Base-by-base conservation (phyloP, 495 filamentous ascomycete species). In the Lasiosphaeris hirsuta region DNA sequence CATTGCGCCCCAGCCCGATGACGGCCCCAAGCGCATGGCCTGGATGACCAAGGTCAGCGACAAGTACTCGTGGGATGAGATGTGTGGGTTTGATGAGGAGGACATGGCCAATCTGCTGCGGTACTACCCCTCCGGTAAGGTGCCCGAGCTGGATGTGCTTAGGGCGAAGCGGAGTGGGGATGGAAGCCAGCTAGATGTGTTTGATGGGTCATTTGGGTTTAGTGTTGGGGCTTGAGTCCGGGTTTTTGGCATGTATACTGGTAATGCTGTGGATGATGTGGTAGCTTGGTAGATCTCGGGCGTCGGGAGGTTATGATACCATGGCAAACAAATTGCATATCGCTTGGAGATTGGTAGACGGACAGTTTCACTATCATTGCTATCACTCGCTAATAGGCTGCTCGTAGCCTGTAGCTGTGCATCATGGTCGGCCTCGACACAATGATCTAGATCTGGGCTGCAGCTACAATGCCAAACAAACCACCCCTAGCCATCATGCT, bases 11-110 rank as follows among this genome's bases (percentile, higher is more conserved):
- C 69, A 71, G 5, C 62, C 71, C 0, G 81, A 87, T 23, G 87
- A 97, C 49, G 91, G 93, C 0, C 85, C 88, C 7, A 93, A 90
- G 76, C 76, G 94, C 56, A 98, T 98, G 94, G 81, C 86, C 62
- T 98, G 94, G 88, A 97, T 97, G 87, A 90, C 87, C 1, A 85
- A 80, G 46, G 87, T 97, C 13, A 97, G 94, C 72, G 91, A 97
- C 65, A 77, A 81, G 35, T 98, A 94, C 80, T 86, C 75, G 46
- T 78, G 94, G 63, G 88, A 95, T 52, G 90, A 97, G 45, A 81
- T 98, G 61, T 91, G 90, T 51, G 80, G 83, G 38, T 87, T 98
- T 84, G 78, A 82, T 19, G 92, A 95, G 34, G 75, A 84, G 52
- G 92, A 96, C 65, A 96, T 97, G 89, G 84, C 86, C 19, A 76